These are phyloP conservation scores for Rosa lucieae DNA, from an alignment of 306 rosid species.

Conservation along the genomic window DNA sequence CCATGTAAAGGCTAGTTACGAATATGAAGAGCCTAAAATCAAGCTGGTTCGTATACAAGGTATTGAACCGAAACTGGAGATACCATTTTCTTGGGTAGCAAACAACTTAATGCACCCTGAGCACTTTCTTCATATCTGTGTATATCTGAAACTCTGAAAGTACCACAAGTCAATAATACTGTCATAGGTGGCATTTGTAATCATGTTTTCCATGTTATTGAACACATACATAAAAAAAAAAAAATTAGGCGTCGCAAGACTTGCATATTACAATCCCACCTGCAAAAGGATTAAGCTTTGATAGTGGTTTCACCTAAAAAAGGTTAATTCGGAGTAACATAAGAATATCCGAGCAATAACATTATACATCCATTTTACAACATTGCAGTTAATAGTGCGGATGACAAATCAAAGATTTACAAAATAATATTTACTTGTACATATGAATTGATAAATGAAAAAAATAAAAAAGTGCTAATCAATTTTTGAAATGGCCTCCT, in stretches of 20 bases:
- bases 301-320: too few relatives aligned
- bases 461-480: conserved; percentile 1
- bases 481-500: conserved; percentile 49
- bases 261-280: too few relatives aligned
- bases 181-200: conserved; percentile 1
- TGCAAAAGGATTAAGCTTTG: too few relatives aligned
- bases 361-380: neutral
- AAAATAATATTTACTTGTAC: neutral
- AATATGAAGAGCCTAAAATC: conserved; percentile 47
- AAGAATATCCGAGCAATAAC: neutral
- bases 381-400: neutral
- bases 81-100: conserved; percentile 93
- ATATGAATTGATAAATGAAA: neutral
- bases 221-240: too few relatives aligned
- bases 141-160: conserved; percentile 64
- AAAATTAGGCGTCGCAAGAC: too few relatives aligned
- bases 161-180: conserved; percentile 36
- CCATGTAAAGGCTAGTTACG: conserved; percentile 20
- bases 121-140: conserved; percentile 80
- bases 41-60: conserved; percentile 93
- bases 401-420: neutral
- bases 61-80: conserved; percentile 73
- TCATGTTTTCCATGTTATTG: too few relatives aligned
- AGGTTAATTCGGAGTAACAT: too few relatives aligned
- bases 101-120: conserved; percentile 80